phyloP scores from a whole-genome alignment of 164 flowering plant genomes.

The Vitis labrusca region DNA sequence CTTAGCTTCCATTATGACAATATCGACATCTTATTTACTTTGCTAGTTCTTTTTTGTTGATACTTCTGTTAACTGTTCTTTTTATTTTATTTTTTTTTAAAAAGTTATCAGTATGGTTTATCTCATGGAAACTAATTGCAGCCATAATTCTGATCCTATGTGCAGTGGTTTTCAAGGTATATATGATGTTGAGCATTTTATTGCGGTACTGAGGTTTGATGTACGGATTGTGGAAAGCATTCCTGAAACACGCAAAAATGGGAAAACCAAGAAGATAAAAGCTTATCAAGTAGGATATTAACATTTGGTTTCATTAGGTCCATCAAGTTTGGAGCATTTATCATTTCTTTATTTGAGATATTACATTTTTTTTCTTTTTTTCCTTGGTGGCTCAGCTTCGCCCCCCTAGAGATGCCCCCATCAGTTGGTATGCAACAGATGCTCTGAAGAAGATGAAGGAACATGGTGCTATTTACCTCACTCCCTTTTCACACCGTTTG shows the following conservation, averaged over 20 bases:
- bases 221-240: conserved; percentile 79
- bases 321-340: too few species aligned
- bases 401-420: conserved; percentile 96
- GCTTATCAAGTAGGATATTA: conserved; percentile 61
- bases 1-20: not conserved
- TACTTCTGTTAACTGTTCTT: too few species aligned
- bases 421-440: conserved; percentile 78
- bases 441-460: conserved; percentile 90
- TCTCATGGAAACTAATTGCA: not conserved
- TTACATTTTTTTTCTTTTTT: not conserved
- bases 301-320: conserved; percentile 1
- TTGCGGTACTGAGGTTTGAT: conserved; percentile 73
- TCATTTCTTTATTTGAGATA: not conserved
- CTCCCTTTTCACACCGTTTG: conserved; percentile 95
- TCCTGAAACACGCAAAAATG: conserved; percentile 74
- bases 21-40: not conserved
- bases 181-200: conserved; percentile 94
- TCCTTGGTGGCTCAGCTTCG: conserved; percentile 47
- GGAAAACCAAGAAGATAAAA: conserved; percentile 83
- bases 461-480: conserved; percentile 93
- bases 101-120: too few species aligned
- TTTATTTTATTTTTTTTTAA: too few species aligned
- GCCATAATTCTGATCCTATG: not conserved
- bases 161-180: conserved; percentile 91
- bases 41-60: not conserved